Base-by-base conservation (phyloP, 1,284 basidiomycete species). In the Cryptococcus jaspeensis region DNA sequence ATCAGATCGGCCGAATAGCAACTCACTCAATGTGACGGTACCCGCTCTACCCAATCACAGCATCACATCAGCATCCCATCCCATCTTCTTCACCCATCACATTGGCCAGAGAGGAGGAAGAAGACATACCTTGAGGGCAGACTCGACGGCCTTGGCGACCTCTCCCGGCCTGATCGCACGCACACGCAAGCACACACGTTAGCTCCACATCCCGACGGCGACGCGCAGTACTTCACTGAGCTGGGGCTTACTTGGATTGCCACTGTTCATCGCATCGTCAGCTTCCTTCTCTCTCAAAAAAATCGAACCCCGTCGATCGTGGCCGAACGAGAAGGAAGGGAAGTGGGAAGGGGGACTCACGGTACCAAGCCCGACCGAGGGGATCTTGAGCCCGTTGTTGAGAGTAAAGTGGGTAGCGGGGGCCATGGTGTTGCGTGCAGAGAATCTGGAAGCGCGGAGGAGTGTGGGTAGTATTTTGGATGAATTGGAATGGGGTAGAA, bases 21-120 rank as follows among this genome's bases (percentile, higher is more conserved):
- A 87, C 89, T 38, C 82, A 85, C 69, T 91, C 89, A 52, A 92
- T 86, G 73, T 90, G 88, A 59, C 84, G 81, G 71, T 88, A 89
- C 0, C 87, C 77, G 44, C 62, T 50, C 68, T 74, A 50, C 23
- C 41, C 38, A 41, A n/a, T n/a, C n/a, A n/a, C n/a, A n/a, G n/a
- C n/a, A n/a, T n/a, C 8, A 36, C n/a, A 38, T 56, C 45, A 50
- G 55, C 28, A n/a, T 22, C 20, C 11, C 4, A 13, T 22, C 39
- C 41, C 9, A 43, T 57, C 36, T 36, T 9, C 39, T 23, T 12
- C 9, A 18, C 2, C 3, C 5, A 32, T 32, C 28, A 9, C 20
- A 12, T 18, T n/a, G n/a, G n/a, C n/a, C 9, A 8, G n/a, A 13
- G 23, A n/a, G 18, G 13, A 37, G n/a, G 20, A 4, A 32, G 22